Percentiles rank a stretch among this genome's conserved stretches.
Conservation (phyloP, 2,329 filamentous ascomycete species). For the Fusarium lateritium region DNA sequence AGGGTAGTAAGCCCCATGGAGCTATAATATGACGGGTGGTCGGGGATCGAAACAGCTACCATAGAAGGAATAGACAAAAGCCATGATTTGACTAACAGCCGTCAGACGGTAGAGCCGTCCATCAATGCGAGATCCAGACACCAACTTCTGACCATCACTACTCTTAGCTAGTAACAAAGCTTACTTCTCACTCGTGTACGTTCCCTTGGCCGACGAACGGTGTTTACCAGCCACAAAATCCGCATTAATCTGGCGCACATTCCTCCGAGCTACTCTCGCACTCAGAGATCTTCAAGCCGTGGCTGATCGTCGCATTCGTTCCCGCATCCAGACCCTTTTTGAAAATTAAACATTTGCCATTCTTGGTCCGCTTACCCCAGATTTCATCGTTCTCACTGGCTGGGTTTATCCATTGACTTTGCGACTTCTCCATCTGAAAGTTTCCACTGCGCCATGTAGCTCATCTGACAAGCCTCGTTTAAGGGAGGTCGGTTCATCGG, state of each 20-base stretch:
- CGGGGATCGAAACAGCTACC: neutral
- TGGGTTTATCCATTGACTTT: conserved; percentile 14
- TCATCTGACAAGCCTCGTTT: neutral
- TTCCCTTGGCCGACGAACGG: neutral
- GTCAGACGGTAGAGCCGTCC: neutral
- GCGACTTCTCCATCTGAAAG: conserved; percentile 11
- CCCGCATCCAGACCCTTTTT: neutral
- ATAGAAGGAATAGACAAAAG: conserved; percentile 29
- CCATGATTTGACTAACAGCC: neutral
- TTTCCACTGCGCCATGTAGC: conserved; percentile 2
- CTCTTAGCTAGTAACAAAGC: neutral
- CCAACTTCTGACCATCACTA: neutral
- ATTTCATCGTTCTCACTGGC: conserved; percentile 7
- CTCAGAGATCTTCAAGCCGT: neutral
- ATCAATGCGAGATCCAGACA: neutral
- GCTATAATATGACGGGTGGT: neutral
- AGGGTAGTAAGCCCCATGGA: neutral
- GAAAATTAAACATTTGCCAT: neutral
- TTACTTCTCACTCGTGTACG: neutral
- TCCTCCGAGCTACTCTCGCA: neutral
- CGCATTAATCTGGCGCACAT: neutral
- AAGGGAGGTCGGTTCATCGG: conserved; percentile 9
- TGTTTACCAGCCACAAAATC: neutral
- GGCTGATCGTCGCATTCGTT: conserved; percentile 5
- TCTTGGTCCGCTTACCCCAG: neutral